Evolutionary conservation across 2,329 filamentous ascomycete genomes (phyloP).

Genomic region (Aspergillus pseudotamarii): DNA sequence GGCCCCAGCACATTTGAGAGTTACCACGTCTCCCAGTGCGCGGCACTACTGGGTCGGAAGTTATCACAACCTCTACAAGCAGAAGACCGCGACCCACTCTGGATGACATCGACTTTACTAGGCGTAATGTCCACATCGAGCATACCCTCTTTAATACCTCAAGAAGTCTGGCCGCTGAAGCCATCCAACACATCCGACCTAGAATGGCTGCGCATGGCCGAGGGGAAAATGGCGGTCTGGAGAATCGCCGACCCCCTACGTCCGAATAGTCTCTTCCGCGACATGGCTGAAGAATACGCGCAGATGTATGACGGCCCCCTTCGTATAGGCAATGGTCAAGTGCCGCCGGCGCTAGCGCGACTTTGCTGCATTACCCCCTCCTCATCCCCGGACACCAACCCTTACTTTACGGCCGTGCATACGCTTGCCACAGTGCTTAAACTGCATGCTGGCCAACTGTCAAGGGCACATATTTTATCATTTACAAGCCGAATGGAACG

Average conservation of each 20-base stretch:
- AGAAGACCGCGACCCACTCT: neutral
- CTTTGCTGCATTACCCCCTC: neutral
- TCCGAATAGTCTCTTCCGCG: neutral
- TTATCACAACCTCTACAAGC: neutral
- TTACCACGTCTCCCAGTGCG: neutral
- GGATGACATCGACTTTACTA: neutral
- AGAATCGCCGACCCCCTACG: neutral
- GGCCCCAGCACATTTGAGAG: neutral
- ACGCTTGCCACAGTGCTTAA: neutral
- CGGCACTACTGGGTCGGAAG: neutral
- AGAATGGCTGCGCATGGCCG: neutral
- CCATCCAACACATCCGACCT: neutral
- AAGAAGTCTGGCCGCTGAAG: neutral
- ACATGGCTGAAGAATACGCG: neutral
- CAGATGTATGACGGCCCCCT: neutral
- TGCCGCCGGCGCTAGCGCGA: neutral
- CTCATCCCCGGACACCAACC: neutral
- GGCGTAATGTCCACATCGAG: neutral
- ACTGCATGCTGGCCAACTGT: neutral
- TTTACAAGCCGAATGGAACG: neutral
- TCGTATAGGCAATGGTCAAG: neutral
- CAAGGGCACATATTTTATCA: neutral
- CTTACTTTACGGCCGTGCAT: neutral
- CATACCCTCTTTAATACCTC: neutral
- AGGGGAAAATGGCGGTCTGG: neutral